These are phyloP conservation scores for Fraxinus pennsylvanica DNA, from an alignment of 257 asterid species.

Conservation along the genomic window DNA sequence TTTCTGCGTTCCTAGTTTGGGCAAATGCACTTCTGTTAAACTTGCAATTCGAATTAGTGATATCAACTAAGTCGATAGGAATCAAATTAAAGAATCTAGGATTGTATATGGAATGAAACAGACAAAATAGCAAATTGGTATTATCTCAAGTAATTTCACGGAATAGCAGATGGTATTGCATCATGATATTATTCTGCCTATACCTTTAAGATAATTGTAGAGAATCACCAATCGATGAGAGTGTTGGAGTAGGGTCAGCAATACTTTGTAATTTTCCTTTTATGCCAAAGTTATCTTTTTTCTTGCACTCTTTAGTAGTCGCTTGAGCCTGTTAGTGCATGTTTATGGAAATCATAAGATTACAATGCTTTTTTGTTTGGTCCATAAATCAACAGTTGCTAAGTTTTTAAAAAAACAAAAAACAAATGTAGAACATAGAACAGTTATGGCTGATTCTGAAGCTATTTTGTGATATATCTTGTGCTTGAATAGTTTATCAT, in stretches of 20 bases:
- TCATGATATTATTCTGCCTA: background rate
- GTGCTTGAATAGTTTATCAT: background rate
- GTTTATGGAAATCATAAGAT: background rate
- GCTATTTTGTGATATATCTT: background rate
- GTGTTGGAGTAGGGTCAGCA: background rate
- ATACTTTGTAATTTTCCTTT: too few species aligned
- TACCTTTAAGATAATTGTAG: background rate
- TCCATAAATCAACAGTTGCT: background rate
- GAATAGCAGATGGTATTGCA: background rate
- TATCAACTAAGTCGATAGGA: background rate
- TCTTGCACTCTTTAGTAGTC: background rate
- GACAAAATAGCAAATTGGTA: background rate
- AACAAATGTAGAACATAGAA: background rate
- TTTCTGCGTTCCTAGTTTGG: background rate
- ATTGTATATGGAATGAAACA: background rate
- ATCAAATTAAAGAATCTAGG: background rate
- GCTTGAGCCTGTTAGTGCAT: background rate
- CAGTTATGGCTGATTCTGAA: background rate
- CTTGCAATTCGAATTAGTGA: background rate
- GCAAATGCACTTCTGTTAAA: background rate
- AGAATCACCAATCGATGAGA: background rate
- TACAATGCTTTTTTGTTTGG: background rate
- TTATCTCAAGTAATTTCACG: background rate
- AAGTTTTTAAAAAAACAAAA: too few species aligned
- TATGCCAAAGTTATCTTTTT: background rate